Evolutionary conservation across 1,139 yeast species (phyloP).

Genomic region (Meyerozyma sp.): DNA sequence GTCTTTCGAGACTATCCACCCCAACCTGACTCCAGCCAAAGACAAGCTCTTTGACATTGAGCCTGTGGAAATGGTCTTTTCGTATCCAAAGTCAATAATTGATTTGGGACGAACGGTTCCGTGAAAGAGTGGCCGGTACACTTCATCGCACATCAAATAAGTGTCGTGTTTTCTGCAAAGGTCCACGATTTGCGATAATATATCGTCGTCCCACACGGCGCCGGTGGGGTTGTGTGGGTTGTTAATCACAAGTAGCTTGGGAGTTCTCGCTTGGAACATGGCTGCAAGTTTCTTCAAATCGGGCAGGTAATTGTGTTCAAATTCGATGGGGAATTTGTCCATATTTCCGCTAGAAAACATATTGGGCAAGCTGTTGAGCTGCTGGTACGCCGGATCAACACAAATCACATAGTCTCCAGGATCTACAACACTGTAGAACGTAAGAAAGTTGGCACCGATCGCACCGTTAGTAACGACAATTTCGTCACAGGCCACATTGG

Average conservation of each 20-base stretch:
- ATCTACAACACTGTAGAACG: conserved; percentile 41
- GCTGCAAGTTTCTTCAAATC: conserved; percentile 24
- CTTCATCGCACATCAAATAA: conserved; percentile 48
- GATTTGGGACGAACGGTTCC: conserved; percentile 30
- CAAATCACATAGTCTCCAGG: conserved; percentile 47
- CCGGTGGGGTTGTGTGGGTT: conserved; percentile 59
- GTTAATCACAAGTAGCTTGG: conserved; percentile 45
- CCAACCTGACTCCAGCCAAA: conserved; percentile 50
- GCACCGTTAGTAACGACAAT: conserved; percentile 54
- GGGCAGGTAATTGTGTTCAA: conserved; percentile 32
- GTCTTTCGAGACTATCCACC: conserved; percentile 46
- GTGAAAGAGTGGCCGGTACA: conserved; percentile 46
- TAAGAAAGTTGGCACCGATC: conserved; percentile 51
- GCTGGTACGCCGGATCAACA: conserved; percentile 51
- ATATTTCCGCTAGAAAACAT: conserved; percentile 42
- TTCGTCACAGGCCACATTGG: conserved; percentile 16
- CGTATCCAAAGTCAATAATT: conserved; percentile 37
- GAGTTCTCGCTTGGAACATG: conserved; percentile 24
- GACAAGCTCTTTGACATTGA: conserved; percentile 54
- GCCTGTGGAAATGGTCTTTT: conserved; percentile 43
- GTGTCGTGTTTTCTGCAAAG: conserved; percentile 30
- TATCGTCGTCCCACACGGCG: conserved; percentile 31
- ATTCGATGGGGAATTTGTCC: conserved; percentile 25
- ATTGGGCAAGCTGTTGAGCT: conserved; percentile 44
- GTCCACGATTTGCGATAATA: conserved; percentile 30